Evolutionary conservation across 805 yeast genomes (phyloP), one percentile per base, ranked within the genome.

Genomic region (Jamesozyma hellenica): DNA sequence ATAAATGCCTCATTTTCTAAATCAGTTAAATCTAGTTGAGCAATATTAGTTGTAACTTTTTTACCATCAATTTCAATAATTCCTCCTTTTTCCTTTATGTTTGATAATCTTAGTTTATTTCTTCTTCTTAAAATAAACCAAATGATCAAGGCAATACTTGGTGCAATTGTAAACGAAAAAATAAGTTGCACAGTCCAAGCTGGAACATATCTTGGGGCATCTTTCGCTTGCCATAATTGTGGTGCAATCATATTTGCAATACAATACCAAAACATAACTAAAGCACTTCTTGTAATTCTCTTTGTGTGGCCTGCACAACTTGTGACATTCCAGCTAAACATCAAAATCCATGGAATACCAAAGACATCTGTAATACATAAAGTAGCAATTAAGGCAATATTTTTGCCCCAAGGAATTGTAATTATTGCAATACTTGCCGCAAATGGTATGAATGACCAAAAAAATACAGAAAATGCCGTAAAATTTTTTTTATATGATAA

Each of bases 111-210:
- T 38, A 59, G 53, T 1, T 39, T 51, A 44, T 77, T 77, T 51
- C 80, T 65, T 39, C 49, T 58, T 19, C 50, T 57, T 36, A 77
- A 55, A 29, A 75, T 63, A 42, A 41, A 63, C 62, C 74, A 64
- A 30, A 71, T 71, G 3, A 69, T 58, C 4, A 68, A 38, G 4
- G 71, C 61, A 14, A 71, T 26, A 2, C 60, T 35, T 3, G 80
- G 77, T 1, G 78, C 70, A 11, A 60, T 32, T 29, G 63, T 55
- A 51, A 71, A 75, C 9, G 74, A 65, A n/a, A 72, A 46, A 10
- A 73, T 75, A 36, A 74, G 71, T 50, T 74, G 80, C 9, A 73
- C 75, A 39, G 67, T 60, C 80, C 80, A 69, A 9, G 75, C 70
- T 2, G 67, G 63, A 13, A 53, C 43, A 47, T 63, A 70, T 41